Evolutionary conservation across 2,329 filamentous ascomycete genomes (phyloP).

Genomic region (Aspergillus hortae): DNA sequence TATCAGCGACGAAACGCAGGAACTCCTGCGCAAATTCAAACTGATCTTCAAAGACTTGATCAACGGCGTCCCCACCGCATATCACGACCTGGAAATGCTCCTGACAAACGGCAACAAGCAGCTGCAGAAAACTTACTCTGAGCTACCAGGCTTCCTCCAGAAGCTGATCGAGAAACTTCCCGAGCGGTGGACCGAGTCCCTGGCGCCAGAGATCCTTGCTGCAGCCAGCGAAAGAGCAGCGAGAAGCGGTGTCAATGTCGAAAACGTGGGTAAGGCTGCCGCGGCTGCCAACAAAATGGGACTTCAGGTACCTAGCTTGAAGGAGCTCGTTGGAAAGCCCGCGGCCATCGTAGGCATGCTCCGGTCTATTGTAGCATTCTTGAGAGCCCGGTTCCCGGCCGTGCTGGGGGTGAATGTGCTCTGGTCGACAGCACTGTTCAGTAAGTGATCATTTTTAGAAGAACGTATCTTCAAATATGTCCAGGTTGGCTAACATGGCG

Average conservation of each 20-base stretch:
- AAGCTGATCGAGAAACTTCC: constrained; percentile 83
- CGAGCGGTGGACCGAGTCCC: constrained; percentile 68
- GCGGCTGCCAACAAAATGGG: constrained; percentile 63
- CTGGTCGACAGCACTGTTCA: constrained; percentile 82
- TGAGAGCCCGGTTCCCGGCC: constrained; percentile 84
- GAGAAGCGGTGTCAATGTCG: constrained; percentile 57
- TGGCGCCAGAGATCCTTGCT: constrained; percentile 80
- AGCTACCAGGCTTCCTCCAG: constrained; percentile 74
- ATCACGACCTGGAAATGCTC: constrained; percentile 75
- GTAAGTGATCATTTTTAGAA: constrained; percentile 51
- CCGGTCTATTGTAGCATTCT: constrained; percentile 82
- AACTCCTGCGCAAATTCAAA: constrained; percentile 79
- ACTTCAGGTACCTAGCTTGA: constrained; percentile 67
- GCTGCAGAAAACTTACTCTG: constrained; percentile 60
- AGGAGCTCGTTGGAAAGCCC: constrained; percentile 78
- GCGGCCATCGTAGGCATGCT: constrained; percentile 82
- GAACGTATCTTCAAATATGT: not conserved
- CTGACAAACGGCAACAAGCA: constrained; percentile 62
- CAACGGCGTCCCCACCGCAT: constrained; percentile 89
- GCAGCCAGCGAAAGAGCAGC: constrained; percentile 66
- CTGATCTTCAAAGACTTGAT: constrained; percentile 87
- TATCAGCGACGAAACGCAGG: constrained; percentile 77
- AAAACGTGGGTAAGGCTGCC: constrained; percentile 49
- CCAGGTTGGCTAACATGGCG: not conserved
- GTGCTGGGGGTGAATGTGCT: constrained; percentile 88